These are phyloP conservation scores for Skeletonema grethae DNA, from an alignment of 108 stramenopile genomes.

Conservation along the genomic window DNA sequence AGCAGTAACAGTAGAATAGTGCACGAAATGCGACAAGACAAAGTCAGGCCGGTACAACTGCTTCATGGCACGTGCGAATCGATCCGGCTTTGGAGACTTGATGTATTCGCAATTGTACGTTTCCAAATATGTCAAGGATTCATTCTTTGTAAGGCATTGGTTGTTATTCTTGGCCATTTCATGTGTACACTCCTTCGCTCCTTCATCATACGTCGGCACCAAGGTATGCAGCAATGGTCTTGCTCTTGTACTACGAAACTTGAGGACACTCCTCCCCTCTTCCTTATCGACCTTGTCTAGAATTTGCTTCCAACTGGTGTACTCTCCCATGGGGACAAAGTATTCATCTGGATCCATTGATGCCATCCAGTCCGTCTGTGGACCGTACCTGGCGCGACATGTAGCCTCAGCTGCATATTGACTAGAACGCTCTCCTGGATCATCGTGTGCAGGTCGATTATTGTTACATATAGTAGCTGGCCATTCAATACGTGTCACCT, in stretches of 20 bases:
- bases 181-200: slow-evolving; percentile 45
- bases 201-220: slow-evolving; percentile 53
- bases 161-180: slow-evolving; percentile 48
- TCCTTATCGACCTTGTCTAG: slow-evolving; percentile 48
- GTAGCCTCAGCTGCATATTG: slow-evolving; percentile 59
- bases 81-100: slow-evolving; percentile 63
- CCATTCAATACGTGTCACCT: slow-evolving; percentile 57
- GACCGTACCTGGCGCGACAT: slow-evolving; percentile 49
- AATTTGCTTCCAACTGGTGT: slow-evolving; percentile 59
- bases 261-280: slow-evolving; percentile 52
- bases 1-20: slow-evolving; percentile 80
- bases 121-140: slow-evolving; percentile 69
- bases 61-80: slow-evolving; percentile 76
- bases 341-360: slow-evolving; percentile 60
- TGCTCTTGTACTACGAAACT: slow-evolving; percentile 65
- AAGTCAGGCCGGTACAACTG: slow-evolving; percentile 82
- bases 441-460: slow-evolving; percentile 51
- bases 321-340: slow-evolving; percentile 52
- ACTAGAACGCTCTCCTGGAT: slow-evolving; percentile 52
- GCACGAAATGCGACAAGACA: slow-evolving; percentile 80
- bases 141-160: slow-evolving; percentile 47
- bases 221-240: slow-evolving; percentile 54
- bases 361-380: slow-evolving; percentile 54
- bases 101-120: slow-evolving; percentile 85
- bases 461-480: slow-evolving; percentile 57